Conservation (phyloP, 2,329 filamentous ascomycete genomes). For the Aspergillus novoparasiticus region DNA sequence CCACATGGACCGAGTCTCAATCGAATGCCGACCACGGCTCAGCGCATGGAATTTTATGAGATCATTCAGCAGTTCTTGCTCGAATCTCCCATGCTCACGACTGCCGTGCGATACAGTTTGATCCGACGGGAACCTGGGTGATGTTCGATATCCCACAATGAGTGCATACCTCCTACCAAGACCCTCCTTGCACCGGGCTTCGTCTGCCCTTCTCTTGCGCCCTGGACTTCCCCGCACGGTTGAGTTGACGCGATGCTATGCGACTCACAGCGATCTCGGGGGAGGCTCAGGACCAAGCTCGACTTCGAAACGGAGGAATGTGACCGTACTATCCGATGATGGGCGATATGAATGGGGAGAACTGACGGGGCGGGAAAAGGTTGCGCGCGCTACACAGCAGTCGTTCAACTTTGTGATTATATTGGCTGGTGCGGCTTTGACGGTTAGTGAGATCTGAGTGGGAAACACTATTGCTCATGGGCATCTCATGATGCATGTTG, state of each 20-base stretch:
- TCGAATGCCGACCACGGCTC: neutral
- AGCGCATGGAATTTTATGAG: neutral
- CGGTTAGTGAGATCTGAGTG: constrained; percentile 54
- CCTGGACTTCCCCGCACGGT: constrained; percentile 38
- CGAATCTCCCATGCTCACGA: constrained; percentile 8
- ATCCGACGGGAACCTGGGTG: constrained; percentile 21
- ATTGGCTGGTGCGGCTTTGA: constrained; percentile 71
- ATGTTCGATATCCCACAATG: constrained; percentile 23
- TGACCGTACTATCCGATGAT: constrained; percentile 85
- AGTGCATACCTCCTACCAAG: constrained; percentile 28
- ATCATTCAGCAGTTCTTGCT: neutral
- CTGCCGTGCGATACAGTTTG: neutral
- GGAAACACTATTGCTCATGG: neutral
- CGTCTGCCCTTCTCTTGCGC: constrained; percentile 31
- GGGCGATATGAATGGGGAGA: constrained; percentile 80
- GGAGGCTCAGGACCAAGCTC: constrained; percentile 41
- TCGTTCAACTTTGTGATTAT: constrained; percentile 84
- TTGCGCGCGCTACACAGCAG: constrained; percentile 83
- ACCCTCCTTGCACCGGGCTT: constrained; percentile 20
- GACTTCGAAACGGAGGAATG: constrained; percentile 57
- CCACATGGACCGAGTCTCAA: constrained; percentile 14
- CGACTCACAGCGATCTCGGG: constrained; percentile 57
- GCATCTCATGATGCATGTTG: neutral
- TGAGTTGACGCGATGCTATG: constrained; percentile 53
- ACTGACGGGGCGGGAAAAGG: constrained; percentile 75